These are phyloP conservation scores for Centrapalus pauciflorus DNA, from an alignment of 129 eudicot genomes.

Conservation along the genomic window DNA sequence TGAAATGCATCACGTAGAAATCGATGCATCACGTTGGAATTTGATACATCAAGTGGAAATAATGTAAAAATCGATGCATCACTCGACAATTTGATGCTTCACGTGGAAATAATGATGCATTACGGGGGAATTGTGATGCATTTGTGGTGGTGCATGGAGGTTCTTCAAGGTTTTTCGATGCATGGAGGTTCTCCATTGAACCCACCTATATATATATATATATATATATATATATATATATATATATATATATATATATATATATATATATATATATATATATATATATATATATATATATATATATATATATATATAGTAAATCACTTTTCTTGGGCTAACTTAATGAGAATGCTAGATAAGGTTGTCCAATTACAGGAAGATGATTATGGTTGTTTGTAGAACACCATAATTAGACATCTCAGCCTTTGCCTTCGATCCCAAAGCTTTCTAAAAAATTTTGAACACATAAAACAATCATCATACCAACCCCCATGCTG, in stretches of 20 bases:
- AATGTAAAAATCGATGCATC: too few relatives aligned
- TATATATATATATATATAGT: background rate
- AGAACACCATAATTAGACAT: conserved; percentile 35
- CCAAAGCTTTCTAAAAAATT: conserved; percentile 58
- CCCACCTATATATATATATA: background rate
- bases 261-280: background rate
- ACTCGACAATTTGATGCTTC: too few relatives aligned
- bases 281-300: background rate
- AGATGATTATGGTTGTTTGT: conserved; percentile 40
- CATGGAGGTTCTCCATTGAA: too few relatives aligned
- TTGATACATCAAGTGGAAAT: too few relatives aligned
- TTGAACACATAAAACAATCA: conserved; percentile 38
- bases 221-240: background rate
- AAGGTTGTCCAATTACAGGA: conserved; percentile 57
- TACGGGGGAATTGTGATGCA: too few relatives aligned
- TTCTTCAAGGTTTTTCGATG: too few relatives aligned
- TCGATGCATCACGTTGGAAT: too few relatives aligned
- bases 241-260: background rate
- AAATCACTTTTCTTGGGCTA: background rate
- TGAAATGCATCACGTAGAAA: too few relatives aligned
- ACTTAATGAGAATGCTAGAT: background rate
- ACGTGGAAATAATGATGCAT: too few relatives aligned
- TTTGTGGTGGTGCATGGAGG: too few relatives aligned
- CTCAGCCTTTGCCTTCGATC: conserved; percentile 51
- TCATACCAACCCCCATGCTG: conserved; percentile 28